phyloP scores from a whole-genome alignment of 1,284 basidiomycete genomes.

The Abortiporus biennis region DNA sequence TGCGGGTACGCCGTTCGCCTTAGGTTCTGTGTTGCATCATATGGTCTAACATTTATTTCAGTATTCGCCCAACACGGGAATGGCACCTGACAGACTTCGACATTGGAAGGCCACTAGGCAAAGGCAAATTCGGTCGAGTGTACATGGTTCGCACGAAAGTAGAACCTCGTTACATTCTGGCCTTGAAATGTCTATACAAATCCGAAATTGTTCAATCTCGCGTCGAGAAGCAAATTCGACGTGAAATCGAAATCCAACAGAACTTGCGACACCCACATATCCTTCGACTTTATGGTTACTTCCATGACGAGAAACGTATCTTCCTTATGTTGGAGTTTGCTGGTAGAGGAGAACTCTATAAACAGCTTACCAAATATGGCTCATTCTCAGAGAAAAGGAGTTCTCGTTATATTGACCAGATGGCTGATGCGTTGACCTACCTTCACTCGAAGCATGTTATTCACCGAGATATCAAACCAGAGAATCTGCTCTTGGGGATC shows the following conservation, averaged over 20 bases:
- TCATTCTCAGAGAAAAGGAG: constrained; percentile 86
- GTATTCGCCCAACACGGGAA: constrained; percentile 66
- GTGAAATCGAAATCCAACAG: constrained; percentile 99
- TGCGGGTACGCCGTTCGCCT: constrained; percentile 43
- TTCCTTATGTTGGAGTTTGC: constrained; percentile 98
- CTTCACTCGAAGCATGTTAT: constrained; percentile 97
- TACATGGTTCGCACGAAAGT: constrained; percentile 96
- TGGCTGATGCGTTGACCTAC: constrained; percentile 94
- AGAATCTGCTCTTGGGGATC: constrained; percentile 92
- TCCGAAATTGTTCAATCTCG: constrained; percentile 86
- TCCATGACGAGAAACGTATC: constrained; percentile 97
- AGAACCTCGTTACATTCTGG: constrained; percentile 89
- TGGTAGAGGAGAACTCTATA: constrained; percentile 94
- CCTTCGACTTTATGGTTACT: constrained; percentile 92
- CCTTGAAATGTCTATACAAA: constrained; percentile 97
- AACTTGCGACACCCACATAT: constrained; percentile 96
- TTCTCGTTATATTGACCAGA: constrained; percentile 92
- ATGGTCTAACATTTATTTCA: constrained; percentile 19
- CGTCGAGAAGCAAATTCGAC: constrained; percentile 90
- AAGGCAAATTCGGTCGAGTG: constrained; percentile 98
- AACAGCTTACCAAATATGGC: constrained; percentile 83
- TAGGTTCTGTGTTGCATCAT: neutral
- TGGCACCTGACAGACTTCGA: constrained; percentile 89
- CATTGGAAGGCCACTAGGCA: constrained; percentile 93
- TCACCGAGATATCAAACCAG: constrained; percentile 98